These are phyloP conservation scores for Spirogloea muscicola DNA, from an alignment of 139 green algal genomes.

Conservation along the genomic window DNA sequence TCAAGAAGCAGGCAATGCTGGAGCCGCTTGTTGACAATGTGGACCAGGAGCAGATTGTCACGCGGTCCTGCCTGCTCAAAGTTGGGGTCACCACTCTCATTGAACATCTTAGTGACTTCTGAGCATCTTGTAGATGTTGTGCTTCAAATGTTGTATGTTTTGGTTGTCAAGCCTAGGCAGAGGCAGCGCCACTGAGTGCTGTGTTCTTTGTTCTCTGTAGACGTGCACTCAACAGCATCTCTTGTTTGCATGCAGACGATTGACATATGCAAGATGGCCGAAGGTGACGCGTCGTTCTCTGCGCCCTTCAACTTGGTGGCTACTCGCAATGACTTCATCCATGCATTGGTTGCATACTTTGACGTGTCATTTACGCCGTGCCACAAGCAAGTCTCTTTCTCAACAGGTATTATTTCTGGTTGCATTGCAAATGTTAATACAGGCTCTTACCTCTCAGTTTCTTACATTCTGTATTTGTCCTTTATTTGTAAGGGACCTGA, in stretches of 20 bases:
- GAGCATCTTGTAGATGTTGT: too few species aligned
- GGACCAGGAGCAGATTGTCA: constrained; percentile 54
- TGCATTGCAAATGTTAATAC: too few species aligned
- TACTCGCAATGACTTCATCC: constrained; percentile 81
- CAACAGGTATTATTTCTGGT: constrained; percentile 55
- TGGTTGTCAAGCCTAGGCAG: too few species aligned
- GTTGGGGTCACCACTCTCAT: background rate
- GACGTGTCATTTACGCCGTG: constrained; percentile 76
- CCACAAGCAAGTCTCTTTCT: constrained; percentile 76
- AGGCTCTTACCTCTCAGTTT: too few species aligned
- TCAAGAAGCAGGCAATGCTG: constrained; percentile 64
- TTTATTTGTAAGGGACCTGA: too few species aligned
- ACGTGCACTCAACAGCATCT: too few species aligned
- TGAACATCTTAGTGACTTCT: too few species aligned
- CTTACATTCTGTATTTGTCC: too few species aligned
- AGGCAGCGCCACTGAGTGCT: too few species aligned
- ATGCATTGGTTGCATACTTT: constrained; percentile 88
- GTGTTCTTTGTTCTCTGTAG: too few species aligned
- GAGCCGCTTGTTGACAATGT: constrained; percentile 44
- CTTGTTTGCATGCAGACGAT: constrained; percentile 55
- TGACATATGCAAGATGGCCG: constrained; percentile 73
- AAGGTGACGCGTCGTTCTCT: constrained; percentile 61
- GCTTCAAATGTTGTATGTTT: too few species aligned
- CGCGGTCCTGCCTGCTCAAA: constrained; percentile 44
- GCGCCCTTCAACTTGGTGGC: constrained; percentile 49